These are phyloP conservation scores for Talaromyces sp. DNA, from an alignment of 2,329 filamentous ascomycete species.

Conservation along the genomic window DNA sequence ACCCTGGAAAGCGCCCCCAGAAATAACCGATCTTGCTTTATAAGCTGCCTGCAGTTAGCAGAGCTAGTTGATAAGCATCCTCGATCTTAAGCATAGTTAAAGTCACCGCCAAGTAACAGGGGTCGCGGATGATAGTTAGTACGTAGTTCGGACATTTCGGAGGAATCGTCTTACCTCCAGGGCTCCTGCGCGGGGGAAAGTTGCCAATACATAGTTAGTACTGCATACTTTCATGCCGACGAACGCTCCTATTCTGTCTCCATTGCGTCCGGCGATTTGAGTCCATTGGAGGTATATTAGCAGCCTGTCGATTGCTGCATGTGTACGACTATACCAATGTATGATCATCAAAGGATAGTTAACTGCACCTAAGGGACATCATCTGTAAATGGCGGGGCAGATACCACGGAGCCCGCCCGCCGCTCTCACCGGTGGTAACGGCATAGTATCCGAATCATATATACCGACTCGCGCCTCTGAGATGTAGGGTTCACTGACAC, in stretches of 20 bases:
- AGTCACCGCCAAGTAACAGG: not conserved
- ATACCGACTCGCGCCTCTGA: not conserved
- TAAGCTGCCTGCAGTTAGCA: not conserved
- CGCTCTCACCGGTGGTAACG: not conserved
- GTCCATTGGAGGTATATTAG: not conserved
- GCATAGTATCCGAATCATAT: not conserved
- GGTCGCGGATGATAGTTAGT: not conserved
- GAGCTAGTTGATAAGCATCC: conserved; percentile 3
- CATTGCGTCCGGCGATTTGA: not conserved
- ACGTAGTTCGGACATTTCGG: conserved; percentile 1
- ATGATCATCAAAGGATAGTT: not conserved
- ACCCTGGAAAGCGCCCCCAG: not conserved
- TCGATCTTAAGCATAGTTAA: not conserved
- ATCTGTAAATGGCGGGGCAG: conserved; percentile 1
- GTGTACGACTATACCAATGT: not conserved
- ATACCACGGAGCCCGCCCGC: not conserved
- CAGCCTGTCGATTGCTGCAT: conserved; percentile 3
- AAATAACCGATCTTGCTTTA: conserved; percentile 1
- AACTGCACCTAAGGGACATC: not conserved
- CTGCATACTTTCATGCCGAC: not conserved
- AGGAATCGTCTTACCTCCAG: not conserved
- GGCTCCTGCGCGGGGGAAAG: not conserved
- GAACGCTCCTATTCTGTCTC: not conserved
- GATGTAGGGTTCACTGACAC: not conserved
- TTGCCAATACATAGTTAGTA: not conserved